These are phyloP conservation scores for Naganishia vaughanmartiniae DNA, from an alignment of 768 basidiomycete species.

Conservation along the genomic window DNA sequence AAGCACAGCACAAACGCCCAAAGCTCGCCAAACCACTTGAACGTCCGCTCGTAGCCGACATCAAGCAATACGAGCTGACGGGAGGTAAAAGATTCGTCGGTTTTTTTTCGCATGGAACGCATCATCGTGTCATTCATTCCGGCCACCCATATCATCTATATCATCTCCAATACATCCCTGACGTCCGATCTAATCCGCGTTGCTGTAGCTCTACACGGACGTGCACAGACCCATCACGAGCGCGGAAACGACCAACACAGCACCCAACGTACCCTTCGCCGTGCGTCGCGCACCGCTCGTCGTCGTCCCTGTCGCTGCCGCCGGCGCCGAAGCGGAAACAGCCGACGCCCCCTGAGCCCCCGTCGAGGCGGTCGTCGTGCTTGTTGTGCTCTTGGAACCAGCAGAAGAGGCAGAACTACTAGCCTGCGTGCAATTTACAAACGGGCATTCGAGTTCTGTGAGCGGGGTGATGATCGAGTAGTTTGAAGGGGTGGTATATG, in stretches of 20 bases:
- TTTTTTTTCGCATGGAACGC: no score
- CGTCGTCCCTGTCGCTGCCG: background rate
- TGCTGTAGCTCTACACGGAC: no score
- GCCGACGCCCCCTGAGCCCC: background rate
- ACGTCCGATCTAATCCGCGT: no score
- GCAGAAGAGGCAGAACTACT: background rate
- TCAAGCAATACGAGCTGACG: no score
- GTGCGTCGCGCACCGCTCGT: background rate
- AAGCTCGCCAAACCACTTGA: no score
- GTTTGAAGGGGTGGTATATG: conserved; percentile 33
- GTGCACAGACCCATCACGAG: background rate
- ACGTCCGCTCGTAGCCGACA: no score
- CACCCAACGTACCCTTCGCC: background rate
- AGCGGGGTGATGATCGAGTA: conserved; percentile 23
- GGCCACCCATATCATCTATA: no score
- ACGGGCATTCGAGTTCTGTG: conserved; percentile 24
- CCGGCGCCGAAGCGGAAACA: background rate
- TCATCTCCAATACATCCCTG: no score
- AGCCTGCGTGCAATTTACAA: conserved; percentile 25
- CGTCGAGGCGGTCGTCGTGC: background rate
- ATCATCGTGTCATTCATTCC: no score
- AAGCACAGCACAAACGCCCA: no score
- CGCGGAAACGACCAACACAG: background rate
- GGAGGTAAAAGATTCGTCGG: no score
- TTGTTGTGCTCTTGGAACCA: no score